These are phyloP conservation scores for Emericellopsis cladophorae DNA, from an alignment of 2,329 filamentous ascomycete genomes.

Conservation along the genomic window DNA sequence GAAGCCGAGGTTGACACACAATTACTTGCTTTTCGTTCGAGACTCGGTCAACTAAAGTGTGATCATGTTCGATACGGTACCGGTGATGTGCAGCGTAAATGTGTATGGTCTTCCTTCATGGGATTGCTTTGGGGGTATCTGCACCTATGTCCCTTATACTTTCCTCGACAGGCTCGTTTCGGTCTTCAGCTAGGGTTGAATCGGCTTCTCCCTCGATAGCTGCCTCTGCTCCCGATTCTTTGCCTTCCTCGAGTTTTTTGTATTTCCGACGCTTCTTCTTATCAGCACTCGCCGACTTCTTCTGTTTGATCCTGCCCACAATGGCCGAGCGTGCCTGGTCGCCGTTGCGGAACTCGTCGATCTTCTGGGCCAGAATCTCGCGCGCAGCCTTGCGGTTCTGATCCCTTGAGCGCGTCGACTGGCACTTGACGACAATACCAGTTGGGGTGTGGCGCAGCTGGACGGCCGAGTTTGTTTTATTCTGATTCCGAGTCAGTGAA, in stretches of 20 bases:
- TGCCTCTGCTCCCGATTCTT: not conserved
- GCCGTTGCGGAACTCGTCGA: slow-evolving; percentile 64
- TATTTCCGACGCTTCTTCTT: slow-evolving; percentile 84
- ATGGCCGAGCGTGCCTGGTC: slow-evolving; percentile 52
- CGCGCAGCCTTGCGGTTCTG: slow-evolving; percentile 84
- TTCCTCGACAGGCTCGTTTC: not conserved
- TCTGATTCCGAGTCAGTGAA: slow-evolving; percentile 30
- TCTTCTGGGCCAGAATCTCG: slow-evolving; percentile 58
- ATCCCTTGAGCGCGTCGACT: slow-evolving; percentile 74
- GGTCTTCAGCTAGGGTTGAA: no score
- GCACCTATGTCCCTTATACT: not conserved
- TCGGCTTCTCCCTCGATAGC: not conserved
- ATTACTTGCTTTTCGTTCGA: slow-evolving; percentile 31
- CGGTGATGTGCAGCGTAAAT: not conserved
- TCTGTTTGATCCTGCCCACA: slow-evolving; percentile 49
- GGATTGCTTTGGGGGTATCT: not conserved
- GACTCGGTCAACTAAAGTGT: slow-evolving; percentile 17
- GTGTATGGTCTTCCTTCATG: not conserved
- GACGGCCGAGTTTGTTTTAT: slow-evolving; percentile 93
- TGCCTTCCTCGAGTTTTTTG: slow-evolving; percentile 41
- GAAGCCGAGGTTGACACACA: slow-evolving; percentile 44
- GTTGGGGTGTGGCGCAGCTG: slow-evolving; percentile 85
- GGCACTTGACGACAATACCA: slow-evolving; percentile 86
- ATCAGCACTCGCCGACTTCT: slow-evolving; percentile 59
- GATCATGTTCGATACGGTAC: slow-evolving; percentile 5